Percentiles rank a stretch among this genome's conserved stretches.
These are phyloP conservation scores for Hypoxylon perforatum DNA, from an alignment of 495 filamentous ascomycete species.

Conservation along the genomic window DNA sequence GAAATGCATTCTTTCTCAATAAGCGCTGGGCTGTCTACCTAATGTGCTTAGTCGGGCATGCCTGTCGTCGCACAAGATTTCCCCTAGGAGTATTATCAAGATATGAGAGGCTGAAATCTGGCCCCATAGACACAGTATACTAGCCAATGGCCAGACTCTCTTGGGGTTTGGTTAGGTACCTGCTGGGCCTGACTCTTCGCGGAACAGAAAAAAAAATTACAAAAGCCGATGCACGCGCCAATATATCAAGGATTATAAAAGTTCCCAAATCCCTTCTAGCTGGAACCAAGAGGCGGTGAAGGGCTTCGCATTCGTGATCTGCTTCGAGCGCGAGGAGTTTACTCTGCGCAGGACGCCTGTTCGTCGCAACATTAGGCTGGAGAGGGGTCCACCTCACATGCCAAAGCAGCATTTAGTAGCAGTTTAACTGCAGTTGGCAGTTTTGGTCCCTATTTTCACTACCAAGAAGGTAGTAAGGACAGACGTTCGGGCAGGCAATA, in stretches of 20 bases:
- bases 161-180: neutral
- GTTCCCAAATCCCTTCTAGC: neutral
- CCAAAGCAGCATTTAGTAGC: neutral
- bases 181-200: neutral
- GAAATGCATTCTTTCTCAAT: neutral
- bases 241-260: neutral
- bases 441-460: neutral
- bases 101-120: no score
- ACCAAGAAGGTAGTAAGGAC: neutral
- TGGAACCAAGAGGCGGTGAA: neutral
- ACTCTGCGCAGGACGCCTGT: neutral
- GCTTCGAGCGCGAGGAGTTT: neutral
- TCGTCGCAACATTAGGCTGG: neutral
- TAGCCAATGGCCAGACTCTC: neutral
- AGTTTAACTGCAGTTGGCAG: neutral
- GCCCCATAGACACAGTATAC: no score
- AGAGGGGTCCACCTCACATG: conserved; percentile 1
- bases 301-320: neutral
- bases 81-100: no score
- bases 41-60: neutral
- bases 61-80: neutral
- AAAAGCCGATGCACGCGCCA: conserved; percentile 6
- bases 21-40: neutral
- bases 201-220: neutral
- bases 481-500: conserved; percentile 7